A percentile compares a stretch with the other conserved stretches of the same genome.
Evolutionary conservation across 2,329 filamentous ascomycete species (phyloP).

Genomic region (Neospermospora avenae): DNA sequence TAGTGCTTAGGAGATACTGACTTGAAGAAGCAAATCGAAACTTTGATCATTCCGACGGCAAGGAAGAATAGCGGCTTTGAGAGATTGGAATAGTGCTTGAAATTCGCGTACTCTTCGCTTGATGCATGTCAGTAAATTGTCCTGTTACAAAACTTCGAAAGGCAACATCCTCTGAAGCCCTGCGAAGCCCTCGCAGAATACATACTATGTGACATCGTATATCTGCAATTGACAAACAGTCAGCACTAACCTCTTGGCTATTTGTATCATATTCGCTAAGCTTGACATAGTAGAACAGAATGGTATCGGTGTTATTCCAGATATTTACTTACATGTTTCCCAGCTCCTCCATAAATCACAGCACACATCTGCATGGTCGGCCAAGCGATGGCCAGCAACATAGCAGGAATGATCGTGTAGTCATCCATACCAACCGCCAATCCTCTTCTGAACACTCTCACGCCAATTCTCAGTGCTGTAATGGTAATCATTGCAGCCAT

Average conservation of each 20-base stretch:
- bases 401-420: conserved; percentile 35
- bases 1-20: not conserved
- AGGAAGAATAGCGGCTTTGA: conserved; percentile 95
- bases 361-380: conserved; percentile 31
- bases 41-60: conserved; percentile 54
- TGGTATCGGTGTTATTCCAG: not conserved
- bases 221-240: conserved; percentile 3
- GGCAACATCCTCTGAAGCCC: not conserved
- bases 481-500: conserved; percentile 32
- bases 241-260: not conserved
- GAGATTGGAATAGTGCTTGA: conserved; percentile 82
- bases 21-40: conserved; percentile 39
- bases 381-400: conserved; percentile 31
- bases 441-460: conserved; percentile 29
- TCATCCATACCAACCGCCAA: conserved; percentile 37
- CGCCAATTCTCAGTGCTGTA: conserved; percentile 31
- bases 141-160: not conserved
- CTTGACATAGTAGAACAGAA: not conserved
- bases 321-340: conserved; percentile 21
- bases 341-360: conserved; percentile 29
- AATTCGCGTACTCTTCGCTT: conserved; percentile 31
- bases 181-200: not conserved
- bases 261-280: no score
- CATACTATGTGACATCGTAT: conserved; percentile 27
- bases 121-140: not conserved